A percentile compares a stretch with the other conserved stretches of the same genome.
These are phyloP conservation scores for Colletotrichum neosansevieriae DNA, from an alignment of 2,329 filamentous ascomycete species.

Conservation along the genomic window DNA sequence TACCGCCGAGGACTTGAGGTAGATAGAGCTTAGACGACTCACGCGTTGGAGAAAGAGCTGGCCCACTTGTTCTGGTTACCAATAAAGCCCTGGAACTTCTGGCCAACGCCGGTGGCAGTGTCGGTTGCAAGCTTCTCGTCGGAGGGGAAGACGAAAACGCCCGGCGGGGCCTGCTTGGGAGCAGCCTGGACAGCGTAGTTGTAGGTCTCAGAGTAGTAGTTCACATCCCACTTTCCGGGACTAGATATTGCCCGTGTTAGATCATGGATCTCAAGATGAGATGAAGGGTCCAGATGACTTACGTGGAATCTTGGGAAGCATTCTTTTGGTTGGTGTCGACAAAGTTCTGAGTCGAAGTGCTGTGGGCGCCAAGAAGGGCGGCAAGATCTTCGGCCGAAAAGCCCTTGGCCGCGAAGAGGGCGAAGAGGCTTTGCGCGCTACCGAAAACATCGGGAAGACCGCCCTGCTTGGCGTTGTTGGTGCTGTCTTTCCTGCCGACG, in stretches of 20 bases:
- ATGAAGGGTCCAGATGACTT: background rate
- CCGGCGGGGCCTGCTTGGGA: constrained; percentile 45
- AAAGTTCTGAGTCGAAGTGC: constrained; percentile 61
- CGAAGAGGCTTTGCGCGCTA: constrained; percentile 57
- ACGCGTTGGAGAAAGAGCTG: constrained; percentile 20
- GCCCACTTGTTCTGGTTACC: constrained; percentile 51
- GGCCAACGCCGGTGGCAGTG: constrained; percentile 51
- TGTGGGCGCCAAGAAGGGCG: constrained; percentile 67
- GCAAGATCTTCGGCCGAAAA: constrained; percentile 56
- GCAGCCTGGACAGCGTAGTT: constrained; percentile 45
- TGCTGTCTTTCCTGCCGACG: constrained; percentile 62
- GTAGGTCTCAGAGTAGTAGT: constrained; percentile 61
- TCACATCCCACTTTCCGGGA: constrained; percentile 64
- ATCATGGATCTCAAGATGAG: too few relatives aligned
- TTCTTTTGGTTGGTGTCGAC: constrained; percentile 54
- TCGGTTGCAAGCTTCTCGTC: constrained; percentile 53
- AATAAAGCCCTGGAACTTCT: constrained; percentile 50
- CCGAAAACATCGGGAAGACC: constrained; percentile 58
- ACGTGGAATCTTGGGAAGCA: constrained; percentile 63
- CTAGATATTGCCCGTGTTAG: background rate
- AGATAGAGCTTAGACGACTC: constrained; percentile 57
- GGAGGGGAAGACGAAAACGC: constrained; percentile 56
- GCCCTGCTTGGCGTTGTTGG: constrained; percentile 51
- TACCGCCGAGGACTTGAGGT: constrained; percentile 57
- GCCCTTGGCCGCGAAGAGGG: constrained; percentile 54